These are phyloP conservation scores for Tolypocladium endophyticum DNA, from an alignment of 2,329 filamentous ascomycete species.

Conservation along the genomic window DNA sequence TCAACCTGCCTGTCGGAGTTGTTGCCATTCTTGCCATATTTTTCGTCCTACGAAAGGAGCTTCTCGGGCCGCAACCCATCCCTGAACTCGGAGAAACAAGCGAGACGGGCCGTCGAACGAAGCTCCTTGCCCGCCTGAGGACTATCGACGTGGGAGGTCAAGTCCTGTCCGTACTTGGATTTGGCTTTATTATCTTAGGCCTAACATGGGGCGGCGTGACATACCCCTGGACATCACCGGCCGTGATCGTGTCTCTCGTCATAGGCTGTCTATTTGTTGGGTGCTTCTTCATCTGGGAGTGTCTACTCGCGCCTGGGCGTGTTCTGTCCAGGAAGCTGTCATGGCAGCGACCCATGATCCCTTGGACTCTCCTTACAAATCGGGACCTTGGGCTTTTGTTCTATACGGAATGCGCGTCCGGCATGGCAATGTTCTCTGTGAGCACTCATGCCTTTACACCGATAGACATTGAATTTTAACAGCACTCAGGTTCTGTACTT, in stretches of 20 bases:
- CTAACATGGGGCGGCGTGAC: constrained; percentile 45
- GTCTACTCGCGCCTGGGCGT: constrained; percentile 39
- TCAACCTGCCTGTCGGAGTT: constrained; percentile 47
- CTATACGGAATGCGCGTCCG: constrained; percentile 49
- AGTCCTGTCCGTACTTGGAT: constrained; percentile 42
- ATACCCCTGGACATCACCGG: constrained; percentile 38
- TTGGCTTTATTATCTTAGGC: constrained; percentile 42
- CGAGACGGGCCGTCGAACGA: constrained; percentile 18
- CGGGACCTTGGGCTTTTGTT: constrained; percentile 52
- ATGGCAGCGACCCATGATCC: constrained; percentile 51
- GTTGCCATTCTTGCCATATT: constrained; percentile 42
- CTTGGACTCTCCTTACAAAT: constrained; percentile 45
- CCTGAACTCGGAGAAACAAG: constrained; percentile 31
- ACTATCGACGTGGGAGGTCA: constrained; percentile 48
- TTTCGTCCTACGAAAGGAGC: constrained; percentile 45
- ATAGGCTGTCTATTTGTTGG: constrained; percentile 30
- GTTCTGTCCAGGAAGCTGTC: constrained; percentile 37
- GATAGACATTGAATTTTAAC: background rate
- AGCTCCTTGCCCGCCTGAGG: constrained; percentile 34
- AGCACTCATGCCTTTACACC: constrained; percentile 5
- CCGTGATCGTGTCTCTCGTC: constrained; percentile 38
- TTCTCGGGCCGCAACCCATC: constrained; percentile 41
- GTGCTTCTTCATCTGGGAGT: constrained; percentile 40
- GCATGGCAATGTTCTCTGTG: constrained; percentile 41
- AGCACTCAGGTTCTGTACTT: constrained; percentile 50